Base-by-base conservation (phyloP, 805 yeast species). In the Ogataea methylovora region DNA sequence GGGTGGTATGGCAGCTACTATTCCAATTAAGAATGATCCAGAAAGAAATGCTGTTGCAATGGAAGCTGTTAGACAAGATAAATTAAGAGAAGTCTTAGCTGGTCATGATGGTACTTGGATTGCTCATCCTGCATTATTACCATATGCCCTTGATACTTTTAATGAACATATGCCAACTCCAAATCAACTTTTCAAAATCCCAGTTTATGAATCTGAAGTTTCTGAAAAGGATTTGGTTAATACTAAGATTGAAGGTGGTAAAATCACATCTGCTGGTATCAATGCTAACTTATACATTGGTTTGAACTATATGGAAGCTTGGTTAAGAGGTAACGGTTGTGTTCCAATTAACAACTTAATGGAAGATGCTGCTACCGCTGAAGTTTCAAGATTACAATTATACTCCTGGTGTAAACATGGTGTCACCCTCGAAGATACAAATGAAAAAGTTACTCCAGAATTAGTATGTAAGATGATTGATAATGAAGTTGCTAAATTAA, bases 311-410 rank as follows among this genome's bases (percentile, higher is more conserved):
- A 82, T 82, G 69, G 92, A 83, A 62, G 84, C 88, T 21, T 83
- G 94, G 94, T 70, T 82, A 49, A 71, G 87, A 56, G 86, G 86
- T 39, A 63, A 77, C 35, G 94, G 94, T 12, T 83, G 92, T 69
- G 88, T 81, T 40, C 90, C 94, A 45, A 83, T 83, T 57, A 82
- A 83, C 65, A 74, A 76, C 56, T 67, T 83, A 58, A 83, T 83
- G 94, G 94, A 83, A 61, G 94, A 83, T 58, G 94, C 94, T 20
- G 92, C 92, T 23, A 83, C 94, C 33, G 90, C 92, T 27, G 94
- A 83, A 60, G 94, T 83, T 26, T 79, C 88, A 24, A 73, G 92
- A 63, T 71, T 86, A 41, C 90, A 82, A 61, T 66, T 83, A 46
- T 79, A 79, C 69, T 86, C 84, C 54, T 83, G 94, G 94, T 83